Evolutionary conservation across 163 green algal genomes (phyloP).

Genomic region (Smithsoniella earleae): DNA sequence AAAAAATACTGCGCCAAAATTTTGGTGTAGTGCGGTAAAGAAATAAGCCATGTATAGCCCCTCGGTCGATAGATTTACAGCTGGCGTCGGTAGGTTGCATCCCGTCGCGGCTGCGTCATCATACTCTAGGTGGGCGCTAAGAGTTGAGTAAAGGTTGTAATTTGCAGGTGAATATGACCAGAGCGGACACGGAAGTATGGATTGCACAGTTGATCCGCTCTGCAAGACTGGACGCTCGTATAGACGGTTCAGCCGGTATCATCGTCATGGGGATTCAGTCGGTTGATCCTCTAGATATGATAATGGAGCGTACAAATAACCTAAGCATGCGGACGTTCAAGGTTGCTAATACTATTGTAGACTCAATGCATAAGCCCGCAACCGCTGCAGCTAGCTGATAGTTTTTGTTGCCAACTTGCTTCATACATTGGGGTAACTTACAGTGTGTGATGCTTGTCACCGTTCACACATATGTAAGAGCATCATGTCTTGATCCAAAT

Average conservation of each 20-base stretch:
- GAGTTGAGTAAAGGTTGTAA: too few relatives aligned
- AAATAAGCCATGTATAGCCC: conserved; percentile 9
- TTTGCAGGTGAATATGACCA: conserved; percentile 87
- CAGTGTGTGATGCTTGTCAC: too few relatives aligned
- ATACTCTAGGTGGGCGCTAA: conserved; percentile 43
- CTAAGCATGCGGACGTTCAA: conserved; percentile 64
- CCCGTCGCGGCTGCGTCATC: conserved; percentile 23
- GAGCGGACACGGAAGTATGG: conserved; percentile 90
- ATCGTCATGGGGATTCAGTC: conserved; percentile 84
- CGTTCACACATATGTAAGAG: too few relatives aligned
- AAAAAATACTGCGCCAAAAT: too few relatives aligned
- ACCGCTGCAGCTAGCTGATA: not conserved
- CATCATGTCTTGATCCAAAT: too few relatives aligned
- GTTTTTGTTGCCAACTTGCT: too few relatives aligned
- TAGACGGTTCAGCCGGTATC: conserved; percentile 83
- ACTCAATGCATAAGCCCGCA: conserved; percentile 28
- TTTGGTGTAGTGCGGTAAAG: not conserved
- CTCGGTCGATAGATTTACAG: too few relatives aligned
- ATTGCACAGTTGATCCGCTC: conserved; percentile 93
- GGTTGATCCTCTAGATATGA: conserved; percentile 74
- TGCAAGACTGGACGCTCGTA: conserved; percentile 89
- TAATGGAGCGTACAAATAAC: conserved; percentile 41
- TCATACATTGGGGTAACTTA: too few relatives aligned
- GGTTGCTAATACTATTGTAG: conserved; percentile 73
- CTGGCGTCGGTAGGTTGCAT: too few relatives aligned